Conservation (phyloP, 2,329 filamentous ascomycete species). For the Nemania abortiva region DNA sequence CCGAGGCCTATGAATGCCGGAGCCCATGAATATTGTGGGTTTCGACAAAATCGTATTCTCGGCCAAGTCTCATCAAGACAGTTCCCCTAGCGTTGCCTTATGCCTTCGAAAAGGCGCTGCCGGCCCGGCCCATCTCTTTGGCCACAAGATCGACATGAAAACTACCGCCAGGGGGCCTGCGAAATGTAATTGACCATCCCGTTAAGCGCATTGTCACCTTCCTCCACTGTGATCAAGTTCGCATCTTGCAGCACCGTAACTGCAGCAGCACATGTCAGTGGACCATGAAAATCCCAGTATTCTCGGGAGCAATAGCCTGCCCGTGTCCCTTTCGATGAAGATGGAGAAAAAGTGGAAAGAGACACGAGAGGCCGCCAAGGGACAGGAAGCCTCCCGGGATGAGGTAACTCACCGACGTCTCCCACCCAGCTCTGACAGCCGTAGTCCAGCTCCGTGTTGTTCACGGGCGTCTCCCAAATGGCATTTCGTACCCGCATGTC, state of each 20-base stretch:
- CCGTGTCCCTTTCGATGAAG: neutral
- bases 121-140: neutral
- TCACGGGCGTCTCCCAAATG: slow-evolving; percentile 45
- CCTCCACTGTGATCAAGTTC: slow-evolving; percentile 48
- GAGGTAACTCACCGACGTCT: slow-evolving; percentile 41
- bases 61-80: slow-evolving; percentile 3
- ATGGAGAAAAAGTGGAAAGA: neutral
- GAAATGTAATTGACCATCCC: slow-evolving; percentile 50
- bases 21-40: slow-evolving; percentile 5
- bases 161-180: slow-evolving; percentile 47
- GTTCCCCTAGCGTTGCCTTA: slow-evolving; percentile 14
- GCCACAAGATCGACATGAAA: neutral
- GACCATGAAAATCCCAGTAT: neutral
- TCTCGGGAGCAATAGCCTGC: neutral
- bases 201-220: slow-evolving; percentile 49
- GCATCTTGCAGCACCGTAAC: slow-evolving; percentile 49
- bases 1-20: slow-evolving; percentile 13
- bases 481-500: slow-evolving; percentile 45
- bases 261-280: slow-evolving; percentile 27
- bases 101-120: slow-evolving; percentile 10
- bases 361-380: neutral
- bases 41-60: slow-evolving; percentile 11
- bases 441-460: slow-evolving; percentile 48
- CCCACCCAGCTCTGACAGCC: slow-evolving; percentile 49
- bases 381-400: neutral